A percentile compares a stretch with the other conserved stretches of the same genome.
These are phyloP conservation scores for Arthrinium phaeospermum DNA, from an alignment of 2,329 filamentous ascomycete genomes.

Conservation along the genomic window DNA sequence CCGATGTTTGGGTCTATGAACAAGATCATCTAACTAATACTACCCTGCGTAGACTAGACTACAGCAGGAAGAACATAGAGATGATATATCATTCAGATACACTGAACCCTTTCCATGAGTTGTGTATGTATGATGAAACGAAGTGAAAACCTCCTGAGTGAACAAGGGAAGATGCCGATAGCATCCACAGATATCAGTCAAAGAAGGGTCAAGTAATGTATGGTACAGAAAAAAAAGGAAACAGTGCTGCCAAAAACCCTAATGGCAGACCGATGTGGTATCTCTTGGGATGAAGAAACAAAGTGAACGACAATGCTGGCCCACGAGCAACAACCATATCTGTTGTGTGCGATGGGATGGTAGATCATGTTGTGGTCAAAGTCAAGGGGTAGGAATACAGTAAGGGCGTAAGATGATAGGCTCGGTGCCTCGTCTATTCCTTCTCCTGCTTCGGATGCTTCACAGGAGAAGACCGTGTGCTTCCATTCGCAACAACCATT, in stretches of 20 bases:
- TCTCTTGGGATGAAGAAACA: conserved; percentile 20
- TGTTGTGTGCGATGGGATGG: conserved; percentile 5
- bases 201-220: conserved; percentile 17
- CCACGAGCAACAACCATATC: conserved; percentile 28
- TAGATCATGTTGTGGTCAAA: conserved; percentile 23
- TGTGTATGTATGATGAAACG: conserved; percentile 5
- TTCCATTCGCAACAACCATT: conserved; percentile 48
- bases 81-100: conserved; percentile 21
- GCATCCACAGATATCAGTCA: conserved; percentile 16
- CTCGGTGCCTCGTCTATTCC: conserved; percentile 36
- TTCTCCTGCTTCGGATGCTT: conserved; percentile 51
- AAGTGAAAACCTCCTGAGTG: conserved; percentile 16
- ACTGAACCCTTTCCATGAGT: conserved; percentile 8
- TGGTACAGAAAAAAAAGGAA: conserved; percentile 20
- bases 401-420: conserved; percentile 36
- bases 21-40: conserved; percentile 21
- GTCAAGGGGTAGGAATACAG: conserved; percentile 28
- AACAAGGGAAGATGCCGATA: conserved; percentile 17
- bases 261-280: conserved; percentile 20
- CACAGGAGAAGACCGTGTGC: conserved; percentile 55
- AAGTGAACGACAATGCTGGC: conserved; percentile 15
- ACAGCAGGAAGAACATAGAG: conserved; percentile 20
- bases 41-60: conserved; percentile 8
- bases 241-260: conserved; percentile 21
- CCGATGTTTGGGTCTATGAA: conserved; percentile 21